Evolutionary conservation across 2,329 filamentous ascomycete species (phyloP).

Genomic region (Aspergillus spinulosporus): DNA sequence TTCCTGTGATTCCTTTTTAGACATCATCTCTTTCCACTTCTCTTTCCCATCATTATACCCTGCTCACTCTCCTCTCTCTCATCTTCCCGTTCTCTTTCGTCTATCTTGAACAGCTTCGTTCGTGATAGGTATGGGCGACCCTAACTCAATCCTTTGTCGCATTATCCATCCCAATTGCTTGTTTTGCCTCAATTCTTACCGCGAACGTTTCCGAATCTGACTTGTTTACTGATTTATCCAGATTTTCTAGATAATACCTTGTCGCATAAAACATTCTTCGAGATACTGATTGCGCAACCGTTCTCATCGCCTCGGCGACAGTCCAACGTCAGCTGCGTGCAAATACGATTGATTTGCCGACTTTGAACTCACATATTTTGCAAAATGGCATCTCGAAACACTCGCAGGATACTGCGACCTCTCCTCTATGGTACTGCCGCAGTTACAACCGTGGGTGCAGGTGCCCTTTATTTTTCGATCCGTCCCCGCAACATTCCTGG

Average conservation of each 20-base stretch:
- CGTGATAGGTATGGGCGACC: conserved; percentile 2
- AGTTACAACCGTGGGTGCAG: conserved; percentile 54
- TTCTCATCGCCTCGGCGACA: conserved; percentile 2
- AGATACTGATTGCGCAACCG: neutral
- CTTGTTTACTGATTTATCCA: neutral
- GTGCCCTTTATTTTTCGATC: conserved; percentile 61
- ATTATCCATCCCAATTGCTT: neutral
- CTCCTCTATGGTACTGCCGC: conserved; percentile 61
- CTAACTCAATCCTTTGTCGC: neutral
- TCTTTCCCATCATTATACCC: neutral
- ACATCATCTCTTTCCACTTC: neutral
- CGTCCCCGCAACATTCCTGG: conserved; percentile 66
- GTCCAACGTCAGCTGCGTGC: neutral
- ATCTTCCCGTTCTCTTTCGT: neutral
- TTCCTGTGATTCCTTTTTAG: neutral
- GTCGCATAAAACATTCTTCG: neutral
- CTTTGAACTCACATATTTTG: neutral
- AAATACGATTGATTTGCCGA: neutral
- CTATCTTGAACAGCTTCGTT: neutral
- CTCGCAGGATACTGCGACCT: conserved; percentile 55
- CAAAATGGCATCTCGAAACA: conserved; percentile 43
- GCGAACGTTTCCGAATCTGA: neutral
- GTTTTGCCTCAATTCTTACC: neutral
- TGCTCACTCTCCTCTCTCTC: neutral
- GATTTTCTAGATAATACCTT: neutral